Conservation (phyloP, 2,329 filamentous ascomycete species). For the Diaporthe longicolla region DNA sequence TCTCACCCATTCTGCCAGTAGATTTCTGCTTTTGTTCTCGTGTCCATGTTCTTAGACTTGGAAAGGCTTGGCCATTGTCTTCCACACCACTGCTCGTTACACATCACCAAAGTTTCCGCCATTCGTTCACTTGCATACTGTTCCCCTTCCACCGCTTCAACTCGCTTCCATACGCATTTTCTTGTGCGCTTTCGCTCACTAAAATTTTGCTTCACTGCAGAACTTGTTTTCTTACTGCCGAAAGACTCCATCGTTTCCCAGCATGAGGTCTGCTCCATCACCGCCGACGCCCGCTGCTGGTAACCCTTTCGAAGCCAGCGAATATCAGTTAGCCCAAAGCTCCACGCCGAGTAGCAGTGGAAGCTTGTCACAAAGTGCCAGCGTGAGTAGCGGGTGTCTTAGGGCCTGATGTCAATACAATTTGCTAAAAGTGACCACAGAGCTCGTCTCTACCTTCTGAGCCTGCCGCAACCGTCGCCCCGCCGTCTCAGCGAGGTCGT, state of each 20-base stretch:
- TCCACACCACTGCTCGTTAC: conserved; percentile 21
- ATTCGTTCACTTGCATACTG: background rate
- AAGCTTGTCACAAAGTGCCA: conserved; percentile 14
- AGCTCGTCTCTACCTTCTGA: conserved; percentile 32
- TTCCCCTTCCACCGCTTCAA: background rate
- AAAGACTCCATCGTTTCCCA: background rate
- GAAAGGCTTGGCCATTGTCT: background rate
- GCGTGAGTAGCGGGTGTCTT: conserved; percentile 9
- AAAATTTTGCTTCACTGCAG: background rate
- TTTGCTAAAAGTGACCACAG: background rate
- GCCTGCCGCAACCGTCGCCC: conserved; percentile 14
- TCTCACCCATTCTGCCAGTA: background rate
- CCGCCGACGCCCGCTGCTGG: background rate
- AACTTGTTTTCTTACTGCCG: background rate
- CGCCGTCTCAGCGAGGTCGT: background rate
- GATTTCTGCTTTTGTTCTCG: background rate
- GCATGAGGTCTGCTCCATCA: conserved; percentile 27
- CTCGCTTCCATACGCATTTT: background rate
- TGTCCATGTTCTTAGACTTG: conserved; percentile 7
- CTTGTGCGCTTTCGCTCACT: background rate
- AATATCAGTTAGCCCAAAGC: conserved; percentile 35
- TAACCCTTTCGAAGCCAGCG: conserved; percentile 41
- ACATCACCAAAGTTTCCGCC: background rate
- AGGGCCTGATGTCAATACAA: too few relatives aligned
- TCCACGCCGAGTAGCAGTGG: conserved; percentile 25